phyloP scores from a whole-genome alignment of 208 protist species.

The Phytomonas serpens region DNA sequence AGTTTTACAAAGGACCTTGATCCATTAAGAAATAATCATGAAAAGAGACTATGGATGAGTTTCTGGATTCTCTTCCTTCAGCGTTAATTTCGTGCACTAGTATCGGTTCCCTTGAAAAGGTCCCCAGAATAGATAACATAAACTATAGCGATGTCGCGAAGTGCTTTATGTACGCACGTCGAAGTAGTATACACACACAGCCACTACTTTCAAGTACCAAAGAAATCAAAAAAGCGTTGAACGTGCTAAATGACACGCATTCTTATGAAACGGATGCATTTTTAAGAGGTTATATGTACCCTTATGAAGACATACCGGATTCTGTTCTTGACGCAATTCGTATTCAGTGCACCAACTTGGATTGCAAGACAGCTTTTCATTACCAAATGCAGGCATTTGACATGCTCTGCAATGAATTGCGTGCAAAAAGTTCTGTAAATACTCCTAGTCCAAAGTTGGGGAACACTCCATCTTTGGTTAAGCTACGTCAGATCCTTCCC shows the following conservation, averaged over 20 bases:
- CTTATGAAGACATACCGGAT: constrained; percentile 36
- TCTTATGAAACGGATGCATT: constrained; percentile 64
- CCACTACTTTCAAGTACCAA: constrained; percentile 36
- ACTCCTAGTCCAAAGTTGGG: constrained; percentile 45
- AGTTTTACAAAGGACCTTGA: background rate
- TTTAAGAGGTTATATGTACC: constrained; percentile 69
- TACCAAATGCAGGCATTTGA: constrained; percentile 69
- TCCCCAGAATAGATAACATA: constrained; percentile 16
- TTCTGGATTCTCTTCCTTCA: constrained; percentile 31
- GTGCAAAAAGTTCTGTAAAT: constrained; percentile 33
- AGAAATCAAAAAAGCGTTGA: constrained; percentile 58
- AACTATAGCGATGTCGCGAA: constrained; percentile 38
- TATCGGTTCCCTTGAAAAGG: constrained; percentile 21
- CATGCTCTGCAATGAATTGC: constrained; percentile 50
- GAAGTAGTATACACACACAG: constrained; percentile 61
- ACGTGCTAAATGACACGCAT: constrained; percentile 44
- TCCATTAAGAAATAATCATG: constrained; percentile 14
- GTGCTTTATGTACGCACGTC: constrained; percentile 47
- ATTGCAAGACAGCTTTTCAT: constrained; percentile 44
- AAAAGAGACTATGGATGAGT: constrained; percentile 40
- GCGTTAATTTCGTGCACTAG: constrained; percentile 41
- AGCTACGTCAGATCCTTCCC: constrained; percentile 57
- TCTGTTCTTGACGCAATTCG: constrained; percentile 40
- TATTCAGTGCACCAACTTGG: constrained; percentile 44
- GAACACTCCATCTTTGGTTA: constrained; percentile 43